Percentiles rank a stretch among this genome's conserved stretches.
These are phyloP conservation scores for Monoraphidium neglectum DNA, from an alignment of 139 green algal genomes.

Conservation along the genomic window DNA sequence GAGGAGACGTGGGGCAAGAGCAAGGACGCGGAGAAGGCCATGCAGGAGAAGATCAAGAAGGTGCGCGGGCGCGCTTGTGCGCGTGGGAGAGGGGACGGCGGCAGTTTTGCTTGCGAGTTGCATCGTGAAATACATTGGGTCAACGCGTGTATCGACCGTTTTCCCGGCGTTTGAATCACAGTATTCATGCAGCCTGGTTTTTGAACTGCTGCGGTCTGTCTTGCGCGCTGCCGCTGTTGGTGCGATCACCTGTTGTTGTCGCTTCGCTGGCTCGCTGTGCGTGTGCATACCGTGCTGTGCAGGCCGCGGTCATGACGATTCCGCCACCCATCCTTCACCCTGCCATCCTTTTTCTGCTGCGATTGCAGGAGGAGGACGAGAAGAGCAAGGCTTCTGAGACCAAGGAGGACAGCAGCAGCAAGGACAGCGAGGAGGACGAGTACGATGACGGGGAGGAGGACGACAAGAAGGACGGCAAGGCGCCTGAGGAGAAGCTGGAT, in stretches of 20 bases:
- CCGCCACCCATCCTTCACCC: background rate
- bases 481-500: background rate
- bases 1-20: slow-evolving; percentile 76
- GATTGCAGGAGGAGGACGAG: slow-evolving; percentile 11
- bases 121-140: too few relatives aligned
- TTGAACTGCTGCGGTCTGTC: background rate
- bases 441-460: slow-evolving; percentile 21
- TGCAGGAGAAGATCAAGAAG: slow-evolving; percentile 57
- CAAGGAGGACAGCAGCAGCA: slow-evolving; percentile 32
- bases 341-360: background rate
- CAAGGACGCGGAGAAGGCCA: slow-evolving; percentile 78
- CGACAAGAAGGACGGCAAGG: slow-evolving; percentile 30
- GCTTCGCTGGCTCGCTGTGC: too few relatives aligned
- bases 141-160: background rate
- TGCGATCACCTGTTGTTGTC: background rate
- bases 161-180: too few relatives aligned
- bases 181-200: too few relatives aligned
- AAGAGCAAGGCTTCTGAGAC: slow-evolving; percentile 20
- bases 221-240: background rate
- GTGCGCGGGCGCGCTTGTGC: background rate
- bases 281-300: background rate
- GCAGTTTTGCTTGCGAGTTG: background rate
- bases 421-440: slow-evolving; percentile 37
- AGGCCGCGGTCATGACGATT: background rate
- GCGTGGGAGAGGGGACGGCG: background rate